Evolutionary conservation across 768 basidiomycete genomes (phyloP).

Genomic region (Phanerochaete sordida): DNA sequence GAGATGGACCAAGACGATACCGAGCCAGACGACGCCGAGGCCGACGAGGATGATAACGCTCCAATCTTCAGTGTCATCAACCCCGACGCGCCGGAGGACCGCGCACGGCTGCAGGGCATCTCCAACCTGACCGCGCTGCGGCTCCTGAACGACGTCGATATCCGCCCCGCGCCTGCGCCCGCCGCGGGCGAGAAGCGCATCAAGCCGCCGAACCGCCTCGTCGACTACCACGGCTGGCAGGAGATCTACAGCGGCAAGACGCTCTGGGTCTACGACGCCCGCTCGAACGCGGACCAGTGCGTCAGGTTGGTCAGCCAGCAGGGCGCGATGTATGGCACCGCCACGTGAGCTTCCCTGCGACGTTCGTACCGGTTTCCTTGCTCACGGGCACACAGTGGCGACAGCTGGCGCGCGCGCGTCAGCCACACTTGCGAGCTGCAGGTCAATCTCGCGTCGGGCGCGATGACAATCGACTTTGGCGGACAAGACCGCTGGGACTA

Average conservation of each 20-base stretch:
- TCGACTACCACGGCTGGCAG: slow-evolving; percentile 64
- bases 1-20: slow-evolving; percentile 26
- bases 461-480: slow-evolving; percentile 71
- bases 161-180: slow-evolving; percentile 49
- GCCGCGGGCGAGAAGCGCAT: slow-evolving; percentile 44
- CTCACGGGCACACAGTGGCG: slow-evolving; percentile 45
- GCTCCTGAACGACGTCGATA: slow-evolving; percentile 67
- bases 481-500: slow-evolving; percentile 75
- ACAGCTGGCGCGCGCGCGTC: slow-evolving; percentile 76
- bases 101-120: slow-evolving; percentile 39
- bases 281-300: slow-evolving; percentile 64
- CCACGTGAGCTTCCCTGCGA: slow-evolving; percentile 53
- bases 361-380: not conserved
- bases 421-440: slow-evolving; percentile 73
- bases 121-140: slow-evolving; percentile 69
- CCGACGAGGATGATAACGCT: slow-evolving; percentile 12
- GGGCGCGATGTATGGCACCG: slow-evolving; percentile 64
- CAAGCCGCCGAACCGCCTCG: slow-evolving; percentile 51
- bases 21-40: slow-evolving; percentile 27
- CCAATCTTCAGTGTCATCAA: slow-evolving; percentile 53
- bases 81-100: slow-evolving; percentile 35
- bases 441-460: slow-evolving; percentile 54
- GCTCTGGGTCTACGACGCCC: slow-evolving; percentile 73
- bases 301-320: slow-evolving; percentile 60
- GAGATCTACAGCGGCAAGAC: slow-evolving; percentile 67